phyloP scores from a whole-genome alignment of 495 filamentous ascomycete species.

The Penicillium herquei region DNA sequence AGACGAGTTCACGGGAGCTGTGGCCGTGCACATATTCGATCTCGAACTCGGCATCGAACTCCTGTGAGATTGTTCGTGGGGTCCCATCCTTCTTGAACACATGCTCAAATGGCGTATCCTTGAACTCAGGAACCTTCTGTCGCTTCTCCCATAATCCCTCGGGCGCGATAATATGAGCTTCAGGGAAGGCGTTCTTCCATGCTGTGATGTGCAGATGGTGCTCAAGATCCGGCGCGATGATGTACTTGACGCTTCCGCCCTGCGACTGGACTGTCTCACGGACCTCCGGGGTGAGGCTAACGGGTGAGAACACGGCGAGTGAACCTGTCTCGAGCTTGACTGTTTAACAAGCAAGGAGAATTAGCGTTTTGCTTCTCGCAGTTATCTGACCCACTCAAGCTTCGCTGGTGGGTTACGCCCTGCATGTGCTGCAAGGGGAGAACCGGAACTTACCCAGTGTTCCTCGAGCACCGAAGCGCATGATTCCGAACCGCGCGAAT shows the following conservation, averaged over 20 bases:
- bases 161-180: slow-evolving; percentile 76
- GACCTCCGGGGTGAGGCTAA: slow-evolving; percentile 76
- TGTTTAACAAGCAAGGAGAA: slow-evolving; percentile 32
- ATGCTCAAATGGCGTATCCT: slow-evolving; percentile 65
- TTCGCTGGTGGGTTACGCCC: background rate
- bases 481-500: slow-evolving; percentile 74
- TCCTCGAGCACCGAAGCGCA: slow-evolving; percentile 83
- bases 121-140: slow-evolving; percentile 60
- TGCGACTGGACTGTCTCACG: slow-evolving; percentile 61
- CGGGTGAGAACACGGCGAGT: slow-evolving; percentile 90
- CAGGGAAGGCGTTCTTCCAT: slow-evolving; percentile 77
- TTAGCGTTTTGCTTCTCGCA: slow-evolving; percentile 3
- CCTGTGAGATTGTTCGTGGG: slow-evolving; percentile 57
- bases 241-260: slow-evolving; percentile 73
- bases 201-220: slow-evolving; percentile 88
- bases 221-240: slow-evolving; percentile 82
- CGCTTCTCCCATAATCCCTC: slow-evolving; percentile 88
- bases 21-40: slow-evolving; percentile 80
- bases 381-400: background rate
- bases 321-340: slow-evolving; percentile 73
- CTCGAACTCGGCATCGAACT: slow-evolving; percentile 86
- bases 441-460: slow-evolving; percentile 64
- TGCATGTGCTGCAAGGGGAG: slow-evolving; percentile 3
- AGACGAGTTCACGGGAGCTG: slow-evolving; percentile 81
- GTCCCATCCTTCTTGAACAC: slow-evolving; percentile 60